Evolutionary conservation across 805 yeast species (phyloP), one percentile per base, ranked within the genome.

Genomic region (Metschnikowia reukaufii): DNA sequence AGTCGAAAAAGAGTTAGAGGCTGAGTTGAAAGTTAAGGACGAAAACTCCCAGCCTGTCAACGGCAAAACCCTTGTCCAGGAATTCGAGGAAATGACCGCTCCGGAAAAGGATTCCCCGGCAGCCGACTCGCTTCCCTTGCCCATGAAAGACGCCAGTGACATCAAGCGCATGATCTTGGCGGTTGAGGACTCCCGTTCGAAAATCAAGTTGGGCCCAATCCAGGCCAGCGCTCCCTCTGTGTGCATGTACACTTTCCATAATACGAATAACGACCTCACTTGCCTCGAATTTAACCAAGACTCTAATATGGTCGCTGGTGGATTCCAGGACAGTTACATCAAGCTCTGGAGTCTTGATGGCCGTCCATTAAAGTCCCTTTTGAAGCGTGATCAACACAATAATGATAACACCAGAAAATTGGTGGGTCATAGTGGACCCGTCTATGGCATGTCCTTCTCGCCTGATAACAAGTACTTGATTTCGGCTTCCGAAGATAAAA

Each of bases 221-320:
- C 96, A 87, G 67, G 86, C 95, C 4, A 74, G 89, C 18, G 79
- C 92, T 20, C 99, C 99, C 18, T 86, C 96, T 47, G 96, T 92
- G 30, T 94, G 98, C 67, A 88, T 92, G 96, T 94, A 94, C 72
- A 92, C 98, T 0, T 91, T 94, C 71, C 99, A 94, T 73, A 94
- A 94, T 67, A 88, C 97, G 9, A 85, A 88, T 62, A 85, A 86
- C 54, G 95, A 87, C 51, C 72, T 94, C 76, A 87, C 95, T n/a
- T 81, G 90, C 41, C 63, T 92, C 39, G 87, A 84, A 52, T 92
- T 92, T 71, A 89, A 92, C 58, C 87, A 84, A 44, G 97, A 92
- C 65, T 82, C 92, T 15, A 82, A 91, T 18, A 59, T 90, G 52
- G 84, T 88, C 25, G 97, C 97, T 2, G 96, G 91, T 29, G 98